Base-by-base conservation (phyloP, 108 stramenopile species). In the Cyclotella cryptica region DNA sequence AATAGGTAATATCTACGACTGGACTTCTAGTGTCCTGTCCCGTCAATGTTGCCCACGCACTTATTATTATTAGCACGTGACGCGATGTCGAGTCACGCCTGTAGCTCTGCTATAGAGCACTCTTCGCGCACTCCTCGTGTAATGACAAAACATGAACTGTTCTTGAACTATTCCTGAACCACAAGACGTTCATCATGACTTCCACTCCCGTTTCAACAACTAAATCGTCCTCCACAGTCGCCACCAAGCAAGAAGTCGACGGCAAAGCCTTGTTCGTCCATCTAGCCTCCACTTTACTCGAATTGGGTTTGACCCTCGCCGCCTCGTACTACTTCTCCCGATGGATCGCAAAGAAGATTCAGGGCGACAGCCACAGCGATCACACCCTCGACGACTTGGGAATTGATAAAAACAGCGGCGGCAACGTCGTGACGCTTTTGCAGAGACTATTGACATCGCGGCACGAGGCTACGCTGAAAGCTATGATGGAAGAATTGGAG, bases 311-410 rank as follows among this genome's bases (percentile, higher is more conserved):
- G 6, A 78, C 77, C 21, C 70, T 82, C 41, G 62, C 81, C 1
- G 81, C 76, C 51, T 82, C 81, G 17, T 82, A 76, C 52, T 64
- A 72, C 67, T 72, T 82, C 51, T 72, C 70, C 9, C 51, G 64
- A 42, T 82, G 81, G 81, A 57, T 68, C 49, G 67, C 67, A 0
- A 68, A 52, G 29, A 68, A 68, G 35, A 35, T 68, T 46, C 64
- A 65, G 44, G 49, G 67, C 3, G 67, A 68, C 30, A 17, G 17
- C n/a, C 19, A n/a, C 49, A 53, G 29, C 10, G 67, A 52, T 28
- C 64, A 65, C 43, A 65, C 41, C 15, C 55, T 55, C 27, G 66
- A 72, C 18, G 78, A 66, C 18, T 51, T 71, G 10, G 79, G 55
- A 10, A 68, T 53, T 30, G 71, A 61, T 66, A 42, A 40, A 9